phyloP scores from a whole-genome alignment of 1,139 yeast genomes.

The Candida neerlandica region DNA sequence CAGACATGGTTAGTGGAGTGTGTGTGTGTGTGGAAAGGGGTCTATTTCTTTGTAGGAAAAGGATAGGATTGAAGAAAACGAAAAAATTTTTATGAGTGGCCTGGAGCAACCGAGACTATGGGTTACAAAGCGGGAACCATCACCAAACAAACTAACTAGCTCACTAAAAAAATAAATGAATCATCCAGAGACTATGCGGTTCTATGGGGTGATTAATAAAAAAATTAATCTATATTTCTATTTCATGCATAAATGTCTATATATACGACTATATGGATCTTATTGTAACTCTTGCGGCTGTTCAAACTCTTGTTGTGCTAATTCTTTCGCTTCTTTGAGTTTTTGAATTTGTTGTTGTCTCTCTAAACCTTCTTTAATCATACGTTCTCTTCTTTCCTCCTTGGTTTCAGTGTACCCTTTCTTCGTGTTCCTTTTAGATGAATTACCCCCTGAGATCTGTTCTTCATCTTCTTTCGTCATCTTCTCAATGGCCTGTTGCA shows the following conservation, averaged over 20 bases:
- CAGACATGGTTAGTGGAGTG: slow-evolving; percentile 14
- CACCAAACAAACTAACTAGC: not conserved
- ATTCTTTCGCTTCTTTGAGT: slow-evolving; percentile 20
- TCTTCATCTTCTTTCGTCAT: slow-evolving; percentile 18
- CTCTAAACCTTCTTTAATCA: slow-evolving; percentile 61
- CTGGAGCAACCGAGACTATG: not conserved
- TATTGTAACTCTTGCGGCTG: not conserved
- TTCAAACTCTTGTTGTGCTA: slow-evolving; percentile 4
- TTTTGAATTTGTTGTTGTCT: slow-evolving; percentile 40
- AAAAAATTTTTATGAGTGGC: not conserved
- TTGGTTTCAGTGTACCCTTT: slow-evolving; percentile 26
- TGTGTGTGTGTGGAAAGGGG: not conserved
- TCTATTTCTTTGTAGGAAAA: not conserved
- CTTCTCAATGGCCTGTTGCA: slow-evolving; percentile 45
- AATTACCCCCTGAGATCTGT: no score
- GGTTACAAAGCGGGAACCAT: no score
- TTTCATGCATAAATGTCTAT: not conserved
- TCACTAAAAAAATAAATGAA: not conserved
- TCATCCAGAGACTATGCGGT: not conserved
- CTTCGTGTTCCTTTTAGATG: slow-evolving; percentile 3
- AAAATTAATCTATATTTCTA: no score
- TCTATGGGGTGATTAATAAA: not conserved
- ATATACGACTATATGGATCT: not conserved
- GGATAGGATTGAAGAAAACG: not conserved
- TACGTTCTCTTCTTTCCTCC: slow-evolving; percentile 63